Base-by-base conservation (phyloP, 2,329 filamentous ascomycete species). In the Lecanoromycetidae sp. region DNA sequence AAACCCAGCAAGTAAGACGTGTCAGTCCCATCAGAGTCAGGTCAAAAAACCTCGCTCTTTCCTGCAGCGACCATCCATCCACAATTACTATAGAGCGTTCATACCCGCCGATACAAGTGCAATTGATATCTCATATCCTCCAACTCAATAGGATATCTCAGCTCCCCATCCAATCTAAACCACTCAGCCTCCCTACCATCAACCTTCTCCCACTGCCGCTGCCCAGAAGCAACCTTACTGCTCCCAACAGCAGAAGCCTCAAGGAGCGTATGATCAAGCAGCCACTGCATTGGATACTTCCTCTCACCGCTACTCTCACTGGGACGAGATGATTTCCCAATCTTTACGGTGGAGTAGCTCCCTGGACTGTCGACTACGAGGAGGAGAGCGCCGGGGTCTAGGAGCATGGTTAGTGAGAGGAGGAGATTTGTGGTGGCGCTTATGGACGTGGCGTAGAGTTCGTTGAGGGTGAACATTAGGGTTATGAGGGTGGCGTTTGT, bases 111-210 rank as follows among this genome's bases (percentile, higher is more conserved):
- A 59, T 94, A 96, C 13, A 95, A 61, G 67, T 95, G 87, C 57
- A 94, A 71, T 64, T 96, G 90, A 64, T 90, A 94, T 38, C 88
- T 79, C 88, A 95, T 94, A 61, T 95, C 86, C 67, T 96, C 90
- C 60, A 96, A 66, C 43, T 80, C 75, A 57, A 95, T 87, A 6
- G 87, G 83, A 66, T 95, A 96, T 33, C 72, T 70, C 54, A 95
- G 64, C 13, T 63, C 68, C 1, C 57, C 53, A 36, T 76, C 70
- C 29, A 94, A 66, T 35, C 90, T 76, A 65, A 90, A 95, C 90
- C 90, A 96, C 46, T 77, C 67, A 2, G 84, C 87, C 39, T 94
- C 86, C 51, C 87, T 74, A 19, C 78, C 77, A 45, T 83, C 70
- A 2, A 94, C 50, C 63, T 84, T 87, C 55, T 80, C 75, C 90